Percentiles rank a stretch among this genome's conserved stretches.
These are phyloP conservation scores for Chrysoporthe puriensis DNA, from an alignment of 2,329 filamentous ascomycete genomes.

Conservation along the genomic window DNA sequence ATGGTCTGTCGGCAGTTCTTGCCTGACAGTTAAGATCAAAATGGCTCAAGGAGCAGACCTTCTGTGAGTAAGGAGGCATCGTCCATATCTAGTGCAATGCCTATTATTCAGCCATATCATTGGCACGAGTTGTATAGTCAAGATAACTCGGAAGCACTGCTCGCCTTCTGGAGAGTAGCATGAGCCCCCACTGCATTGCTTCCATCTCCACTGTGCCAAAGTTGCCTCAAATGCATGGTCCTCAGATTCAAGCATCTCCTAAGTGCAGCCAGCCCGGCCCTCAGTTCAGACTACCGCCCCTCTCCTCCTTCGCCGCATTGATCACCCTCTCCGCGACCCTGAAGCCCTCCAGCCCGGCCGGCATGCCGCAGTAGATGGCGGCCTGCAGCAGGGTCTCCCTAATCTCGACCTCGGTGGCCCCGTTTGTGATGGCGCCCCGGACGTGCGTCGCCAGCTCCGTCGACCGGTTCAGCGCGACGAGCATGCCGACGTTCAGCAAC, in stretches of 20 bases:
- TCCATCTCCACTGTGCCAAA: too few relatives aligned
- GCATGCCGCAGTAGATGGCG: conserved; percentile 48
- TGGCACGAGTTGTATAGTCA: too few relatives aligned
- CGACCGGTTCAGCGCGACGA: conserved; percentile 58
- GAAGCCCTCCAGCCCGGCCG: conserved; percentile 47
- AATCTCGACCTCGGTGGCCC: conserved; percentile 63
- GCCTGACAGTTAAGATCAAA: too few relatives aligned
- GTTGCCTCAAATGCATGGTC: too few relatives aligned
- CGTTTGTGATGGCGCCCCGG: conserved; percentile 66
- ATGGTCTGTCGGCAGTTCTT: neutral
- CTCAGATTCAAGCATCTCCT: neutral
- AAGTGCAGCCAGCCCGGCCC: neutral
- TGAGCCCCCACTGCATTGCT: too few relatives aligned
- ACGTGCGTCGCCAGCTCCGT: conserved; percentile 65
- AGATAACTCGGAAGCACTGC: too few relatives aligned
- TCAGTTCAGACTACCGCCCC: conserved; percentile 33
- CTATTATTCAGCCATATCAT: too few relatives aligned
- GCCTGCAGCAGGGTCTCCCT: conserved; percentile 59
- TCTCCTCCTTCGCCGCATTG: conserved; percentile 37
- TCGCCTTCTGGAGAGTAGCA: too few relatives aligned
- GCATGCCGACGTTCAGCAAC: conserved; percentile 67
- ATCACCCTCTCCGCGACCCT: conserved; percentile 39
- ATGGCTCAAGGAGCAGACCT: too few relatives aligned
- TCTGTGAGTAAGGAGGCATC: too few relatives aligned
- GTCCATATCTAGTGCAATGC: too few relatives aligned